These are phyloP conservation scores for Diplotaxis tenuifolia DNA, from an alignment of 345 rosid genomes.

Conservation along the genomic window DNA sequence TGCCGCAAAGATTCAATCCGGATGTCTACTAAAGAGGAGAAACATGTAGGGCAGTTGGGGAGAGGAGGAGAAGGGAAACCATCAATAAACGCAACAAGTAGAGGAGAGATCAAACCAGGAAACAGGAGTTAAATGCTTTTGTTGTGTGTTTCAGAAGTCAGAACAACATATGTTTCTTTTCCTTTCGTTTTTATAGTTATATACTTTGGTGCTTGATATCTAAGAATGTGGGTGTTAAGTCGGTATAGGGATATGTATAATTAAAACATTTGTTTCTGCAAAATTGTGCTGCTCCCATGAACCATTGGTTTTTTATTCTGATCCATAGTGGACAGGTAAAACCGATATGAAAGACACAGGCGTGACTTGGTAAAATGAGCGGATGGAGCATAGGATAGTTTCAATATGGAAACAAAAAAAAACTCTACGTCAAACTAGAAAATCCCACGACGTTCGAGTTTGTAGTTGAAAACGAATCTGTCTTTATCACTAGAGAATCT, in stretches of 20 bases:
- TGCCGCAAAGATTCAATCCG: conserved; percentile 65
- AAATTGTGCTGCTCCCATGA: too few species aligned
- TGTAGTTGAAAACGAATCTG: too few species aligned
- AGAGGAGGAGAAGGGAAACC: neutral
- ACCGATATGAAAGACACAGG: too few species aligned
- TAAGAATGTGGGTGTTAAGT: neutral
- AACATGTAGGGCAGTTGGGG: neutral
- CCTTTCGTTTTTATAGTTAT: neutral
- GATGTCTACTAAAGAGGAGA: conserved; percentile 61
- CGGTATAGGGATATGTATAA: neutral
- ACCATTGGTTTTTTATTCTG: too few species aligned
- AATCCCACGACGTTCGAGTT: too few species aligned
- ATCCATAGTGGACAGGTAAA: too few species aligned
- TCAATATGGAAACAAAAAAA: too few species aligned
- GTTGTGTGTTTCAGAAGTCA: conserved; percentile 1
- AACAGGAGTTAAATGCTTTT: neutral
- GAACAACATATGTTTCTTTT: neutral
- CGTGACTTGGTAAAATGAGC: too few species aligned
- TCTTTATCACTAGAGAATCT: too few species aligned
- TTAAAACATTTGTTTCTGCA: neutral
- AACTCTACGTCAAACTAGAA: too few species aligned
- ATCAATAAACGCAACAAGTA: conserved; percentile 2
- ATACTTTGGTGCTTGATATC: neutral
- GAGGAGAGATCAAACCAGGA: neutral
- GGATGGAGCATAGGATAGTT: too few species aligned